Evolutionary conservation across 176 grass and related monocot genomes (phyloP).

Genomic region (Triticum turgidum): DNA sequence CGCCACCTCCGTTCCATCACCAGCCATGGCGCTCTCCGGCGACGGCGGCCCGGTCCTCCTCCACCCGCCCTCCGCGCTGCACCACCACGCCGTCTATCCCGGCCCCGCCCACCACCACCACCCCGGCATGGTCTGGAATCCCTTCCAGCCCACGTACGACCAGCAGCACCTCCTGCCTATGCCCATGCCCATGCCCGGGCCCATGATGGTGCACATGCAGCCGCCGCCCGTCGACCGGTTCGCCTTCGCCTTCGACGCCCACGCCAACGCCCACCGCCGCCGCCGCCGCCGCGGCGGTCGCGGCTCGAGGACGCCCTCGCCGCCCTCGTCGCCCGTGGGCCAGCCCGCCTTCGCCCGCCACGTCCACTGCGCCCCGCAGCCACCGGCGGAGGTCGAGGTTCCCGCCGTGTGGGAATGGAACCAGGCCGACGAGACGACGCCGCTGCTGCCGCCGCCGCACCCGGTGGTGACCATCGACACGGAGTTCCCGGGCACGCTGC

Average conservation of each 20-base stretch:
- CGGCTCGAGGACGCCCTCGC: too few species aligned
- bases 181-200: too few species aligned
- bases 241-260: background rate
- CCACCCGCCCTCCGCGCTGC: background rate
- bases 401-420: background rate
- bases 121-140: background rate
- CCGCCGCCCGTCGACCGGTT: background rate
- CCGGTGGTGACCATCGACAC: constrained; percentile 38
- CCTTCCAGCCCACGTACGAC: too few species aligned
- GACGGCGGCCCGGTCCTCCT: background rate
- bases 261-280: background rate
- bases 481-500: constrained; percentile 33
- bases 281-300: too few species aligned
- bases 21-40: background rate
- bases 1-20: too few species aligned
- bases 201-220: background rate
- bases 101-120: background rate
- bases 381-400: background rate
- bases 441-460: background rate
- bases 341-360: too few species aligned
- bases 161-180: background rate
- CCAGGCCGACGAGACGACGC: background rate
- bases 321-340: too few species aligned
- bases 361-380: background rate
- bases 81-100: background rate